These are phyloP conservation scores for Bonia amplexicaulis DNA, from an alignment of 176 grass and related monocot genomes.

Conservation along the genomic window DNA sequence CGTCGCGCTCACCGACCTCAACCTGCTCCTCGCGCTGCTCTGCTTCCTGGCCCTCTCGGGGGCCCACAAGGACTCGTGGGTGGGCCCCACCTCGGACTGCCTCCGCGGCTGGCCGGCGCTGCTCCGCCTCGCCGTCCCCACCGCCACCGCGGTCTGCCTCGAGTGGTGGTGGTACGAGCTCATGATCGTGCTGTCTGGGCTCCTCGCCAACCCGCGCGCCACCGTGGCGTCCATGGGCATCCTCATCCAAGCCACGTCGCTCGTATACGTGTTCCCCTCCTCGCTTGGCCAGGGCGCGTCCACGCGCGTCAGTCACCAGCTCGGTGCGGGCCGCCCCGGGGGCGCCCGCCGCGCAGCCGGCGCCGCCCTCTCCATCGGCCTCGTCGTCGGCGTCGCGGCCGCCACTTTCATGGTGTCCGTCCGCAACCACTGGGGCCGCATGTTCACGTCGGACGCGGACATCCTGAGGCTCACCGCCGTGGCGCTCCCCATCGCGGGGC, in stretches of 20 bases:
- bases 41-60: constrained; percentile 73
- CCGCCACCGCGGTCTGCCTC: constrained; percentile 79
- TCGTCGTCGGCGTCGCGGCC: constrained; percentile 42
- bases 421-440: constrained; percentile 54
- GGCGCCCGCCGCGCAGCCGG: constrained; percentile 52
- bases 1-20: constrained; percentile 81
- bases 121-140: constrained; percentile 71
- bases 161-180: constrained; percentile 99
- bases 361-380: constrained; percentile 46
- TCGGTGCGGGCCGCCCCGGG: constrained; percentile 51
- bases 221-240: constrained; percentile 95
- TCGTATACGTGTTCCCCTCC: constrained; percentile 89
- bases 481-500: constrained; percentile 85
- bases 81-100: constrained; percentile 56
- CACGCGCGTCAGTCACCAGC: constrained; percentile 77
- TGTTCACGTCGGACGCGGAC: constrained; percentile 76
- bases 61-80: constrained; percentile 71
- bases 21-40: constrained; percentile 71
- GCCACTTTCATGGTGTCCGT: constrained; percentile 77
- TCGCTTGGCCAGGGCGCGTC: constrained; percentile 85
- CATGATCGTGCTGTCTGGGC: constrained; percentile 93
- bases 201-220: constrained; percentile 69
- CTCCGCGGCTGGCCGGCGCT: constrained; percentile 64
- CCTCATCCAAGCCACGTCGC: constrained; percentile 91
- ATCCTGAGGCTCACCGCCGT: constrained; percentile 63